These are phyloP conservation scores for Starmerella tilneyi DNA, from an alignment of 805 yeast species.

Conservation along the genomic window DNA sequence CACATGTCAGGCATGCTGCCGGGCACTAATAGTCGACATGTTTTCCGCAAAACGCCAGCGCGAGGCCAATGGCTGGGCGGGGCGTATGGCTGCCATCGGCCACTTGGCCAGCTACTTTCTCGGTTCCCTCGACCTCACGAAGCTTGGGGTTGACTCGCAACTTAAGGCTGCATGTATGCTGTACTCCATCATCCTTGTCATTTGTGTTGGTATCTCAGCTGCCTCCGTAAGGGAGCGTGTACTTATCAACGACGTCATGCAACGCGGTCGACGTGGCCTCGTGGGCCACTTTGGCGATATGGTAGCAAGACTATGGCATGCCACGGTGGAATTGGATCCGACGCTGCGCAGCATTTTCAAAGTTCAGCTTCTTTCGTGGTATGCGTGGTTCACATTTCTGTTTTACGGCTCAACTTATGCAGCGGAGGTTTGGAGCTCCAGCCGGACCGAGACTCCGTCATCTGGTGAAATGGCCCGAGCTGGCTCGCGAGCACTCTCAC, in stretches of 20 bases:
- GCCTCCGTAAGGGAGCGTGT: slow-evolving; percentile 40
- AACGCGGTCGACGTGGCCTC: slow-evolving; percentile 18
- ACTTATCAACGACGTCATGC: slow-evolving; percentile 35
- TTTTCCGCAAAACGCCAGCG: slow-evolving; percentile 50
- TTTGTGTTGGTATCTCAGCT: slow-evolving; percentile 36
- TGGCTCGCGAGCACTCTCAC: slow-evolving; percentile 31
- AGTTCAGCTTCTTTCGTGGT: slow-evolving; percentile 58
- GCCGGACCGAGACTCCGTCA: slow-evolving; percentile 22
- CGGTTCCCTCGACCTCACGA: slow-evolving; percentile 40
- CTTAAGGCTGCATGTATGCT: slow-evolving; percentile 41
- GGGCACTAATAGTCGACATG: slow-evolving; percentile 54
- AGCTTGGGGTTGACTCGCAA: slow-evolving; percentile 41
- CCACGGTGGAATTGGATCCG: slow-evolving; percentile 35
- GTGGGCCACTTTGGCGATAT: background rate
- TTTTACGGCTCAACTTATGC: slow-evolving; percentile 58
- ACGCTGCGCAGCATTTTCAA: slow-evolving; percentile 43
- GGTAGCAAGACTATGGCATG: slow-evolving; percentile 10
- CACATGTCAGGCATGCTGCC: slow-evolving; percentile 48
- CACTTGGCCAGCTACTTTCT: slow-evolving; percentile 48
- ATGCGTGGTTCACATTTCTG: slow-evolving; percentile 56
- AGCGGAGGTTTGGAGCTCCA: slow-evolving; percentile 44
- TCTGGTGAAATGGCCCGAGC: slow-evolving; percentile 28
- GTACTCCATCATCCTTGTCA: slow-evolving; percentile 37
- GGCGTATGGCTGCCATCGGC: slow-evolving; percentile 50
- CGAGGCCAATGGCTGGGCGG: slow-evolving; percentile 56